Base-by-base conservation (phyloP, 1,284 basidiomycete genomes). In the Flammula alnicola region DNA sequence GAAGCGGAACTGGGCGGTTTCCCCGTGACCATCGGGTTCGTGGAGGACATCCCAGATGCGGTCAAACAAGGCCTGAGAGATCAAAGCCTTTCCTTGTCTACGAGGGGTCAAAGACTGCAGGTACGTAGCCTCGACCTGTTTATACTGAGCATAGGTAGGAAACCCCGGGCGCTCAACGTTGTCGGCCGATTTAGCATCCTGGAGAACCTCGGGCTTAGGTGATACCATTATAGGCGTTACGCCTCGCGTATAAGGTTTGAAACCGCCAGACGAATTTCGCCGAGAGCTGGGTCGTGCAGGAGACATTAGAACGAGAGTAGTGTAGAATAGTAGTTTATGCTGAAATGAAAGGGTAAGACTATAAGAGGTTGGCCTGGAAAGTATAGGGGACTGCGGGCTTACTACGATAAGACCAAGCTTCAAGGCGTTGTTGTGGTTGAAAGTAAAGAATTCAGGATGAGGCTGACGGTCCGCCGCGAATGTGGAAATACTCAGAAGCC, bases 1-100 rank as follows among this genome's bases (percentile, higher is more conserved):
- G 68, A 83, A 89, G 38, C 86, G 80, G 64, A 91, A 91, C 58
- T 86, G 84, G 1, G 84, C 74, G 4, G 77, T 81, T 54, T 79
- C 77, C 39, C 72, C 64, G 38, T 55, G 74, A 22, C 70, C 64
- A 4, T 77, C 70, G 14, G 77, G 73, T 47, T 76, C 69, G 32
- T 79, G 74, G 12, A 91, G 71, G 20, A 84, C 79, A 54, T 80
- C 76, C 77, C 84, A 83, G 65, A 90, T 82, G 47, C 79, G 71
- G 67, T 86, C 82, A 61, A 89, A 88, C 72, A 84, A 74, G 12
- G 68, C 69, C 59, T 85, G 84, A 9, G 80, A 81, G 64, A 91
- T 83, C 49, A 91, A 78, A 8, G 85, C 84, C 66, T 88, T 89
- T 43, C 78, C 76, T 32, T 80, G 79, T 56, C 88, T 83, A 43